Evolutionary conservation across 192 early-diverging fungal species (phyloP), one percentile per base, ranked within the genome.

Genomic region (Polychytrium aggregatum): DNA sequence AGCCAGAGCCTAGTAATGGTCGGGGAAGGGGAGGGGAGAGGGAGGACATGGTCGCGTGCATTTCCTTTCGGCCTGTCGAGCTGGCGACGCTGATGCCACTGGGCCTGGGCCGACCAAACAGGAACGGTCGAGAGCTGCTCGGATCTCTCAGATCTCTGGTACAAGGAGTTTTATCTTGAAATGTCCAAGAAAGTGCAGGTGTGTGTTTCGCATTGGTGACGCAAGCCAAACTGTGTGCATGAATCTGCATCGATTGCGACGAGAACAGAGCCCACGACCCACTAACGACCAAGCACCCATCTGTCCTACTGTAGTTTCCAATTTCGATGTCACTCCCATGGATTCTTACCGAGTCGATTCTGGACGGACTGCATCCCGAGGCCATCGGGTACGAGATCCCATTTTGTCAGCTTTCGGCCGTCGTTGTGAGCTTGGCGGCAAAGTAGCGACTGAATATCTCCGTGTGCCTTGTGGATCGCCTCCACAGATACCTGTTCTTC

Each of bases 161-260:
- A 64, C 46, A 74, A 70, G 43, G 74, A 76, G 43, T 77, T 76
- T 44, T 76, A 70, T 37, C 55, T 76, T 42, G 74, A 77, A 36
- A 41, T 77, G 0, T 58, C 58, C 52, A 56, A 69, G 30, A 17
- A 73, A 48, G 61, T 72, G 13, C 74, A 77, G 58, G 65, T 64
- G 36, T 2, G 48, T 24, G 25, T 29, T 6, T 33, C 31, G 11
- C 11, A 33, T 11, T 33, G 31, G 6, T 33, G 31, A 8, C 4
- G 31, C 4, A 4, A 8, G 31, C 31, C 6, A 25, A 8, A 28
- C 9, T 22, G 2, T 30, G 3, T 49, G n/a, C 0, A 26, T 28
- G 26, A 0, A 24, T 50, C 0, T 4, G 31, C 31, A 33, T 33
- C 6, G 6, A n/a, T 3, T 41, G 22, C 7, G 5, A 16, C 5